Conservation (phyloP, 2,329 filamentous ascomycete species). For the Claviceps africana region DNA sequence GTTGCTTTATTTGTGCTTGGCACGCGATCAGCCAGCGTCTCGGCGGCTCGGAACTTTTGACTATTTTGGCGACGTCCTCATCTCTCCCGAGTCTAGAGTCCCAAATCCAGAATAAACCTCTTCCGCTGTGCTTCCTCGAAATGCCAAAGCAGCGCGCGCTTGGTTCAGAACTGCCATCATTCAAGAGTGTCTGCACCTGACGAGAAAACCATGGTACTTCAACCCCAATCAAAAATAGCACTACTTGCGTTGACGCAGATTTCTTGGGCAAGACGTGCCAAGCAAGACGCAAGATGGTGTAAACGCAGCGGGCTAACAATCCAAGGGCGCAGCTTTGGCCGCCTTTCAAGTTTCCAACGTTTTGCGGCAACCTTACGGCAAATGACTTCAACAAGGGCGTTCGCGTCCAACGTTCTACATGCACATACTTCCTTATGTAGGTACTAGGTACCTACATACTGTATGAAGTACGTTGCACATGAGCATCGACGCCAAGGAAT, state of each 20-base stretch:
- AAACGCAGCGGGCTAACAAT: background rate
- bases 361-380: background rate
- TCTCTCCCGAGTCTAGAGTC: background rate
- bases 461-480: background rate
- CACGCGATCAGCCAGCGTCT: background rate
- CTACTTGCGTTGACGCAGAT: background rate
- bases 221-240: background rate
- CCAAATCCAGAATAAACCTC: background rate
- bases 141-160: background rate
- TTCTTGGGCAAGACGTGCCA: no score
- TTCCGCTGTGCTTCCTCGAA: background rate
- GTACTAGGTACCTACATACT: background rate
- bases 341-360: background rate
- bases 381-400: background rate
- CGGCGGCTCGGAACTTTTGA: background rate
- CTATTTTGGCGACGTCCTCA: background rate
- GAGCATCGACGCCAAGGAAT: no score
- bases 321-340: background rate
- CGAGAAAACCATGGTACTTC: background rate
- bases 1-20: no score
- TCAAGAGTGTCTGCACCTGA: background rate
- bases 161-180: background rate
- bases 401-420: background rate
- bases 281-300: background rate
- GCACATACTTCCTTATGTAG: no score